Conservation (phyloP, 2,329 filamentous ascomycete species). For the Aspergillus sergii region DNA sequence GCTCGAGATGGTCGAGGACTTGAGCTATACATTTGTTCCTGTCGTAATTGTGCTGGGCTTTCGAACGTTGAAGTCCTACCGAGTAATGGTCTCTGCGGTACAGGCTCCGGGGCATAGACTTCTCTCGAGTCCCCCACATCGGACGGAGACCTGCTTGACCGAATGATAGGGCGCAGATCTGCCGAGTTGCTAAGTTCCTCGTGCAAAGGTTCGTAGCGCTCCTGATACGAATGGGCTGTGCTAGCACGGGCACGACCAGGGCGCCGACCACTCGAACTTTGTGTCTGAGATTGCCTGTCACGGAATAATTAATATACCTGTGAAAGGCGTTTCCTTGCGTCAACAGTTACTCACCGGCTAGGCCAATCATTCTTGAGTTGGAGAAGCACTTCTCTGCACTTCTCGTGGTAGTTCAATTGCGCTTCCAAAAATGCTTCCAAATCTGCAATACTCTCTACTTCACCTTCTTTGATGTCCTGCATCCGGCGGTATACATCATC, state of each 20-base stretch:
- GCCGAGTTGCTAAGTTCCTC: slow-evolving; percentile 55
- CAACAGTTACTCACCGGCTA: slow-evolving; percentile 43
- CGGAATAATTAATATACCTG: slow-evolving; percentile 9
- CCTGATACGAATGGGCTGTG: slow-evolving; percentile 65
- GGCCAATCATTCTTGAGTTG: slow-evolving; percentile 72
- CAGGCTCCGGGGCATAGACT: slow-evolving; percentile 43
- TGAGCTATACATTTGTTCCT: slow-evolving; percentile 54
- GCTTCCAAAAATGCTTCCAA: slow-evolving; percentile 81
- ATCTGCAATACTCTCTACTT: slow-evolving; percentile 79
- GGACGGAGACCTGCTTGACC: slow-evolving; percentile 46
- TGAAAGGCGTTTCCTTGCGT: background rate
- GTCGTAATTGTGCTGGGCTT: slow-evolving; percentile 54
- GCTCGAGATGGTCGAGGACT: slow-evolving; percentile 53
- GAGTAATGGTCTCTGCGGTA: slow-evolving; percentile 50
- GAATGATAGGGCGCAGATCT: slow-evolving; percentile 56
- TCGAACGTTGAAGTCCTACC: slow-evolving; percentile 62
- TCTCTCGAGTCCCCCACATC: slow-evolving; percentile 42
- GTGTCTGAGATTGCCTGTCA: slow-evolving; percentile 28
- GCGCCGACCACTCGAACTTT: slow-evolving; percentile 42
- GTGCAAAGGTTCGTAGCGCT: slow-evolving; percentile 60
- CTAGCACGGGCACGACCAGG: slow-evolving; percentile 61
- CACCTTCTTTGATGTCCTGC: slow-evolving; percentile 94
- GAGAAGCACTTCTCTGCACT: slow-evolving; percentile 79
- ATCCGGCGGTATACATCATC: slow-evolving; percentile 91
- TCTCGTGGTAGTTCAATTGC: slow-evolving; percentile 88